Conservation (phyloP, 345 rosid genomes). For the Gossypium ekmanianum region DNA sequence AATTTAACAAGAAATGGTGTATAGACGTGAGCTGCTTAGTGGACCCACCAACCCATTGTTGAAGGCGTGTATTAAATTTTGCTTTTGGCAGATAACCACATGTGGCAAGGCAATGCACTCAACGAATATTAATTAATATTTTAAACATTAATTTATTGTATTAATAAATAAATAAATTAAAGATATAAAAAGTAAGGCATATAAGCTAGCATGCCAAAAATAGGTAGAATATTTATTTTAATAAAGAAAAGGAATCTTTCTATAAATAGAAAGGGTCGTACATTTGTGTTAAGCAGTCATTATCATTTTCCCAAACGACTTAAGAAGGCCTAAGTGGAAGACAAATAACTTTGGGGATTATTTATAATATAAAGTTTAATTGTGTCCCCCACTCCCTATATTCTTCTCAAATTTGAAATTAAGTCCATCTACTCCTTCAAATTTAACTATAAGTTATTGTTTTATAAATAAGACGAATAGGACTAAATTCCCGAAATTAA, state of each 20-base stretch:
- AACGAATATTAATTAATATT: neutral
- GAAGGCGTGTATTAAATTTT: neutral
- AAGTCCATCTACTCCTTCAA: too few relatives aligned
- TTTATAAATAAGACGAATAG: too few relatives aligned
- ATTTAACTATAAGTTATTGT: too few relatives aligned
- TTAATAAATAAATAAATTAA: neutral
- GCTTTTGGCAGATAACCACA: slow-evolving; percentile 12
- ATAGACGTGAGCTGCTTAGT: neutral
- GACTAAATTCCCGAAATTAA: too few relatives aligned
- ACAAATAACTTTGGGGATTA: slow-evolving; percentile 11
- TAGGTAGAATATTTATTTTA: slow-evolving; percentile 2
- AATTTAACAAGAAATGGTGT: neutral
- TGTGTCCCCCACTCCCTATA: too few relatives aligned
- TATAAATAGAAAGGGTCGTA: slow-evolving; percentile 18
- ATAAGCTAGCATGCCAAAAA: neutral
- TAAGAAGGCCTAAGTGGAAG: slow-evolving; percentile 20
- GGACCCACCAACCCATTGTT: neutral
- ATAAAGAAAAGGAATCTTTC: slow-evolving; percentile 25
- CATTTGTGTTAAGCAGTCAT: slow-evolving; percentile 20
- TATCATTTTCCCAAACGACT: slow-evolving; percentile 22
- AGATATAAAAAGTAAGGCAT: neutral
- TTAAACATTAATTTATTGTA: neutral
- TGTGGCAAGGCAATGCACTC: neutral
- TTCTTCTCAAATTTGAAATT: too few relatives aligned
- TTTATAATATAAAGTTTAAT: neutral